These are phyloP conservation scores for Parietichytrium sp. DNA, from an alignment of 108 stramenopile species.

Conservation along the genomic window DNA sequence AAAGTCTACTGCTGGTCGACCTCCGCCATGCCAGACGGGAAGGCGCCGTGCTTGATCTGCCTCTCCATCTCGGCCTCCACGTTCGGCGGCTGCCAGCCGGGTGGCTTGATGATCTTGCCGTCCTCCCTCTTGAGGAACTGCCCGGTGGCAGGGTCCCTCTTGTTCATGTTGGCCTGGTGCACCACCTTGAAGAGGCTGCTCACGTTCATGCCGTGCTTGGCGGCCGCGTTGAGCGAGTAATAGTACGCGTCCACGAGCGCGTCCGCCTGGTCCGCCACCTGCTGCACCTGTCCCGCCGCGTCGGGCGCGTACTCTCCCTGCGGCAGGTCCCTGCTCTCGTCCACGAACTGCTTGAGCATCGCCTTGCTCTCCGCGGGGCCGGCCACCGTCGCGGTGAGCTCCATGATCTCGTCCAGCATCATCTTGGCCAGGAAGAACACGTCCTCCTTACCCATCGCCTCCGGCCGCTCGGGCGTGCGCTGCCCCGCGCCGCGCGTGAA, in stretches of 20 bases:
- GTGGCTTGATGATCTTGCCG: slow-evolving; percentile 49
- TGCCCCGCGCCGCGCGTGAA: slow-evolving; percentile 45
- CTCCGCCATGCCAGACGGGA: neutral
- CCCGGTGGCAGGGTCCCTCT: slow-evolving; percentile 45
- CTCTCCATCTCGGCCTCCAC: slow-evolving; percentile 43
- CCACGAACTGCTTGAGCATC: slow-evolving; percentile 29
- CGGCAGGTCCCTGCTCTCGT: slow-evolving; percentile 23
- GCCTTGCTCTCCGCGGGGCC: slow-evolving; percentile 38
- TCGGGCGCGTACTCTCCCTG: slow-evolving; percentile 12
- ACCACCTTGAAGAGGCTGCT: slow-evolving; percentile 40
- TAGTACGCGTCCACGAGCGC: slow-evolving; percentile 50
- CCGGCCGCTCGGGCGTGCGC: slow-evolving; percentile 40
- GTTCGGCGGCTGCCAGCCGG: slow-evolving; percentile 44
- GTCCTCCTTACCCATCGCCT: slow-evolving; percentile 31
- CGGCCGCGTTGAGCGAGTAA: slow-evolving; percentile 46
- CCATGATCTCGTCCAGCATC: slow-evolving; percentile 50
- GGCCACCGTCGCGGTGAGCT: slow-evolving; percentile 43
- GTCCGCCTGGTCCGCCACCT: slow-evolving; percentile 42
- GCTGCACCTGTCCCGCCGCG: neutral
- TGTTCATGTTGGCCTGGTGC: slow-evolving; percentile 47
- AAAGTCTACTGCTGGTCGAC: too few relatives aligned
- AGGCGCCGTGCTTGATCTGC: slow-evolving; percentile 37
- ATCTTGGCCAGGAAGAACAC: slow-evolving; percentile 45
- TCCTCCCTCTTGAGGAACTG: slow-evolving; percentile 43
- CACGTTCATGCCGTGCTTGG: slow-evolving; percentile 41